Conservation (phyloP, 331 rosid species). For the Quercus phellos region DNA sequence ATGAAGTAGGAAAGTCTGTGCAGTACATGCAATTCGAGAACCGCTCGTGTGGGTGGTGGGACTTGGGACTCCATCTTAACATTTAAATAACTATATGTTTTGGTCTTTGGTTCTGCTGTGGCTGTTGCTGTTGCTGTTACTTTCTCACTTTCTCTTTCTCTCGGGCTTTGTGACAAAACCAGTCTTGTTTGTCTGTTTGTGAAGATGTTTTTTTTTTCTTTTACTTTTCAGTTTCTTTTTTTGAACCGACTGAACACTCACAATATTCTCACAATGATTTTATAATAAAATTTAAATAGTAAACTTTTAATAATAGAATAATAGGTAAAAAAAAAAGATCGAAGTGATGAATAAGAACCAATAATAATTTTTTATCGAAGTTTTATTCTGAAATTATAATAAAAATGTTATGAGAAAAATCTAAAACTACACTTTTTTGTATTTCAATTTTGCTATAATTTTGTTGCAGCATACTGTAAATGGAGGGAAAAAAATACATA, state of each 20-base stretch:
- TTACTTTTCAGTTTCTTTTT: constrained; percentile 23
- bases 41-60: constrained; percentile 72
- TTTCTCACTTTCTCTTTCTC: constrained; percentile 19
- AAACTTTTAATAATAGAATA: too few relatives aligned
- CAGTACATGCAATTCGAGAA: constrained; percentile 43
- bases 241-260: constrained; percentile 27
- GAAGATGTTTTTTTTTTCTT: background rate
- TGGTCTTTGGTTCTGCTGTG: constrained; percentile 24
- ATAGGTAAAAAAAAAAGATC: too few relatives aligned
- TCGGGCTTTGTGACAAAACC: constrained; percentile 43
- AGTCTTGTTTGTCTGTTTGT: constrained; percentile 43
- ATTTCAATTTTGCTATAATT: too few relatives aligned
- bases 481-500: too few relatives aligned
- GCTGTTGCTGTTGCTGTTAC: constrained; percentile 14
- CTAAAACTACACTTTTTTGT: too few relatives aligned
- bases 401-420: too few relatives aligned
- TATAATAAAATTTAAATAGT: too few relatives aligned
- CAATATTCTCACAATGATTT: background rate
- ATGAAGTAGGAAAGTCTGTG: constrained; percentile 30
- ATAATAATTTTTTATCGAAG: too few relatives aligned
- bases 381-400: too few relatives aligned
- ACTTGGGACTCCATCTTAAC: constrained; percentile 17
- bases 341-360: too few relatives aligned
- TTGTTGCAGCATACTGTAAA: too few relatives aligned
- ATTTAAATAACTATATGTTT: background rate